Conservation (phyloP, 805 yeast species). For the Ogataea sp. region DNA sequence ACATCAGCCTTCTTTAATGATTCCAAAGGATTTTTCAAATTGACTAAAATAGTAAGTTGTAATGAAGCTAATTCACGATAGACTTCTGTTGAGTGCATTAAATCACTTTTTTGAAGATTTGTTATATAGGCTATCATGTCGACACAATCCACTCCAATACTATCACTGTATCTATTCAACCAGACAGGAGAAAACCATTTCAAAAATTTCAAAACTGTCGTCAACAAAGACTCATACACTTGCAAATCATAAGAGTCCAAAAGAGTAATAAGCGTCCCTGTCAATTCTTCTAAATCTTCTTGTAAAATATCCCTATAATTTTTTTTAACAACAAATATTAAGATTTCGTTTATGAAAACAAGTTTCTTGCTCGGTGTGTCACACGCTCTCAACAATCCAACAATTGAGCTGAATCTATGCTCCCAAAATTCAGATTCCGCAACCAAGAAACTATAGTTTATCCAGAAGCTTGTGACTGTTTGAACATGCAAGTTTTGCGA, state of each 20-base stretch:
- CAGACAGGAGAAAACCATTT: slow-evolving; percentile 19
- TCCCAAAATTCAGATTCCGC: too few species aligned
- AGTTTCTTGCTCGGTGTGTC: not conserved
- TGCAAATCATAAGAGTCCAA: slow-evolving; percentile 25
- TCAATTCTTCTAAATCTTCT: not conserved
- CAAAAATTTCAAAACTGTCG: slow-evolving; percentile 26
- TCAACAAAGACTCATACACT: slow-evolving; percentile 31
- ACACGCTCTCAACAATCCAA: too few species aligned
- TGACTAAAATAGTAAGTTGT: not conserved
- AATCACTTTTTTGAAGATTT: slow-evolving; percentile 29
- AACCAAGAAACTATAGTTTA: too few species aligned
- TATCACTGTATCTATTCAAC: slow-evolving; percentile 13
- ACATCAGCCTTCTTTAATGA: not conserved
- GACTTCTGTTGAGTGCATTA: slow-evolving; percentile 30
- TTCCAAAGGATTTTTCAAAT: not conserved
- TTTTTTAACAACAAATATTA: not conserved
- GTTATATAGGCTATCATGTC: slow-evolving; percentile 42
- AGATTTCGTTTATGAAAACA: not conserved
- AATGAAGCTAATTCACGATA: not conserved
- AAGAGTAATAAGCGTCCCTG: not conserved
- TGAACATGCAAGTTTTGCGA: too few species aligned
- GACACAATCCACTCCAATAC: slow-evolving; percentile 31
- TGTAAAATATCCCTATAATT: not conserved
- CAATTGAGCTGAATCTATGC: too few species aligned
- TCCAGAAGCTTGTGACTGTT: too few species aligned